A percentile compares a stretch with the other conserved stretches of the same genome.
phyloP scores from a whole-genome alignment of 352 stramenopile genomes.

The Phytophthora crassamura region DNA sequence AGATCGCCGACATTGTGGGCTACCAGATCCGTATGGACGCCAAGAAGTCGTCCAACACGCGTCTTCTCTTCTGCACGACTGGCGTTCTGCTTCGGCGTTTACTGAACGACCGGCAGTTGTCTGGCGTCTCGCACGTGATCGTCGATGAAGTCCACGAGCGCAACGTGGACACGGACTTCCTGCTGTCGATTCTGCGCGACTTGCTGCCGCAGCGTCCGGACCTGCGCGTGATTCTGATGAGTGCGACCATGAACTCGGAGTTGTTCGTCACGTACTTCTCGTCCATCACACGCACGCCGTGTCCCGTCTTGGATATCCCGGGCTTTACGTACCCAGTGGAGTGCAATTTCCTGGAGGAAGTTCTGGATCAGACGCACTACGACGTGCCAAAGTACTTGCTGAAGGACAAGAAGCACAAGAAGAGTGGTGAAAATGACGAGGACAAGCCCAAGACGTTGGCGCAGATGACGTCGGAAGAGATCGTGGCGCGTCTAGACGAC shows the following conservation, averaged over 20 bases:
- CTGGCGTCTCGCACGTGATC: slow-evolving; percentile 96
- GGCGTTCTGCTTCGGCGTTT: slow-evolving; percentile 95
- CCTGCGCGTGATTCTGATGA: slow-evolving; percentile 96
- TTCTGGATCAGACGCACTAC: slow-evolving; percentile 68
- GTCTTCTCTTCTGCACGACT: slow-evolving; percentile 96
- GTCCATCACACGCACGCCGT: slow-evolving; percentile 46
- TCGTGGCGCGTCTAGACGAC: slow-evolving; percentile 88
- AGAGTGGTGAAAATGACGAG: slow-evolving; percentile 31
- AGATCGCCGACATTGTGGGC: slow-evolving; percentile 85
- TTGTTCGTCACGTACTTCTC: slow-evolving; percentile 92
- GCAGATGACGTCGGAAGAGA: slow-evolving; percentile 49
- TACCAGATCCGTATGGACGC: slow-evolving; percentile 97
- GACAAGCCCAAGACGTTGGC: slow-evolving; percentile 38
- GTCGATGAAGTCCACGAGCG: slow-evolving; percentile 99
- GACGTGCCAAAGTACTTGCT: slow-evolving; percentile 68
- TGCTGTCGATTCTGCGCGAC: slow-evolving; percentile 93
- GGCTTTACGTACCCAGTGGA: slow-evolving; percentile 87
- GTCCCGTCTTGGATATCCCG: slow-evolving; percentile 85
- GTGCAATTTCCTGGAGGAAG: slow-evolving; percentile 80
- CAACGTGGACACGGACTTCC: slow-evolving; percentile 96
- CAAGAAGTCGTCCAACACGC: slow-evolving; percentile 88
- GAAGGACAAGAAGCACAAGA: slow-evolving; percentile 63
- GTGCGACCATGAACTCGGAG: slow-evolving; percentile 94
- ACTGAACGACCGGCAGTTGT: slow-evolving; percentile 87
- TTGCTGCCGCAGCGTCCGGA: slow-evolving; percentile 74